These are phyloP conservation scores for Pholiota molesta DNA, from an alignment of 768 basidiomycete genomes.

Conservation along the genomic window DNA sequence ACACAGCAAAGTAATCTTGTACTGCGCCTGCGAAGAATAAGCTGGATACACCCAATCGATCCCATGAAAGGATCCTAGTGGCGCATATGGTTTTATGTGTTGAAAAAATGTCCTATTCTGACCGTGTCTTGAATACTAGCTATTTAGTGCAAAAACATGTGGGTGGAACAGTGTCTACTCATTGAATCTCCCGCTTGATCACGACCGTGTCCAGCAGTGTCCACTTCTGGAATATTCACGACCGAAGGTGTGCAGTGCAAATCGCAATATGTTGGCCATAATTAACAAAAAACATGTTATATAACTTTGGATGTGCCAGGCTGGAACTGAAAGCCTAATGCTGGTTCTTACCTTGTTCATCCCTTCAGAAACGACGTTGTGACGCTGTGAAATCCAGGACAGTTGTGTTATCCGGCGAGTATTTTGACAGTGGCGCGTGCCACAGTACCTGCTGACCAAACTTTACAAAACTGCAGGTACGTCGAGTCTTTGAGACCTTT, in stretches of 20 bases:
- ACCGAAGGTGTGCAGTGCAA: neutral
- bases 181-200: neutral
- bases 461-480: neutral
- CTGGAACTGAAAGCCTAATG: neutral
- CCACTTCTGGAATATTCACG: neutral
- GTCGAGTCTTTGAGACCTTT: neutral
- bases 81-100: neutral
- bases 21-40: neutral
- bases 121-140: neutral
- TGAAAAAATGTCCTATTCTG: neutral
- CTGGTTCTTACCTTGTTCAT: neutral
- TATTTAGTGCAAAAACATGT: neutral
- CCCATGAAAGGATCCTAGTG: neutral
- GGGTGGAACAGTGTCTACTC: neutral
- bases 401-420: neutral
- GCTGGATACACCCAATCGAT: neutral
- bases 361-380: neutral
- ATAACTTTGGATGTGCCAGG: neutral
- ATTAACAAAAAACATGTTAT: neutral
- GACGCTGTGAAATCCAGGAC: neutral
- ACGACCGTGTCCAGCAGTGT: neutral
- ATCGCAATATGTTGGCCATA: neutral
- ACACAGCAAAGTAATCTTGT: neutral
- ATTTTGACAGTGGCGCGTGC: neutral
- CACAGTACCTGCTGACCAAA: neutral